Conservation (phyloP, 306 rosid genomes). For the Gastrolobium villosum region DNA sequence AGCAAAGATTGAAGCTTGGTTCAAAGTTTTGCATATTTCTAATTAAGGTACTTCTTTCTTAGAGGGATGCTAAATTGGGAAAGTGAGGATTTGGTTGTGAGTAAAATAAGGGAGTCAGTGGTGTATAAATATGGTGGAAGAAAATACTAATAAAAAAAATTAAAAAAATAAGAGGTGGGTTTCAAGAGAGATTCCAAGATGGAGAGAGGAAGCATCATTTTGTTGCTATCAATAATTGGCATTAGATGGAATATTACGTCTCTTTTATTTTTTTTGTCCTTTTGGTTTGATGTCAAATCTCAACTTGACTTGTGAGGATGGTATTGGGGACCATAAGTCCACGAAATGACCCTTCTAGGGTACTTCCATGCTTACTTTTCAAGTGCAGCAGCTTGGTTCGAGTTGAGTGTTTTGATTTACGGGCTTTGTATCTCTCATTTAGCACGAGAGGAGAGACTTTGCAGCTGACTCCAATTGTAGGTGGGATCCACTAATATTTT, state of each 20-base stretch:
- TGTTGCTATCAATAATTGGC: background rate
- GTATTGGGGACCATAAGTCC: background rate
- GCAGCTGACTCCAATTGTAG: too few species aligned
- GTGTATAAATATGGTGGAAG: conserved; percentile 20
- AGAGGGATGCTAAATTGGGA: background rate
- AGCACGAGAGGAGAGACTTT: too few species aligned
- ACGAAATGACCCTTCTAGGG: background rate
- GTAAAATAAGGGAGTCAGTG: conserved; percentile 47
- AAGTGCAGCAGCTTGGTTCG: background rate
- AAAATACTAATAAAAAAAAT: background rate
- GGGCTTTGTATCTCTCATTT: background rate
- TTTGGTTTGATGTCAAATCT: background rate
- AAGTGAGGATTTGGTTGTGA: conserved; percentile 40
- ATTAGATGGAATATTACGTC: conserved; percentile 24
- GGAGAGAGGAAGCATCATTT: conserved; percentile 55
- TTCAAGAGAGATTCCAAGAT: conserved; percentile 47
- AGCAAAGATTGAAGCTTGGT: conserved; percentile 28
- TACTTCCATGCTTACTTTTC: conserved; percentile 15
- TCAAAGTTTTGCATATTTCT: conserved; percentile 41
- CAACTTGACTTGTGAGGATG: background rate
- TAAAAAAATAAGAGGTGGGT: background rate
- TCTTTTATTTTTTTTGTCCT: conserved; percentile 27
- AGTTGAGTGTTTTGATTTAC: background rate
- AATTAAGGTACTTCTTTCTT: background rate
- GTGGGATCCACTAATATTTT: too few species aligned